Base-by-base conservation (phyloP, 768 basidiomycete genomes). In the Collybia sordida region DNA sequence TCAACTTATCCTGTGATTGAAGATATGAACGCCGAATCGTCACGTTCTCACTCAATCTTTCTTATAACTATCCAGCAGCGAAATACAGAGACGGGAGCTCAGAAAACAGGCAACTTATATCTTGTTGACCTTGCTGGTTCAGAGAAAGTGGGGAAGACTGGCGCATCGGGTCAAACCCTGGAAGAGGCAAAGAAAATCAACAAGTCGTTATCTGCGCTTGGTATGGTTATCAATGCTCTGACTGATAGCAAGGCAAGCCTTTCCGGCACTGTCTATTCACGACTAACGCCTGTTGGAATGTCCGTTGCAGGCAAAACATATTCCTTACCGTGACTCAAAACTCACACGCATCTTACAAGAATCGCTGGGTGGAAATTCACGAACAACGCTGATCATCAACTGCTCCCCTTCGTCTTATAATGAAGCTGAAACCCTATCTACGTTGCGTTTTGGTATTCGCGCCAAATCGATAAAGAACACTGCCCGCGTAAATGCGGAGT, bases 401-500 rank as follows among this genome's bases (percentile, higher is more conserved):
- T 98, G 97, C 64, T 99, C 97, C 15, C 97, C 97, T 15, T 95
- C 93, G 1, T 86, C 91, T 0, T 99, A 94, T 74, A 99, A 99
- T 63, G 97, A 98, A 67, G 77, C 91, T 2, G 97, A 99, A 69
- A 99, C 97, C 0, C 77, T 99, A 27, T 90, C 88, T 2, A 99
- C 97, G 3, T 82, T 99, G n/a, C 88, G 97, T 21, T 99, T 99
- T 67, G 97, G 97, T 77, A 98, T 98, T 66, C 92, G 97, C 56
- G 96, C 97, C n/a, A 99, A 99, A 72, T 91, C 92, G n/a, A 99
- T 99, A 83, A 98, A 98, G 90, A 99, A 99, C 71, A 92, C 90
- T 53, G 97, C 97, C 53, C 90, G 97, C 40, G 92, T 99, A 72
- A 99, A 99, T 68, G 93, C 94, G 46, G 97, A 99, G 68, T 81